Base-by-base conservation (phyloP, 1,284 basidiomycete genomes). In the Tilletia walkeri region DNA sequence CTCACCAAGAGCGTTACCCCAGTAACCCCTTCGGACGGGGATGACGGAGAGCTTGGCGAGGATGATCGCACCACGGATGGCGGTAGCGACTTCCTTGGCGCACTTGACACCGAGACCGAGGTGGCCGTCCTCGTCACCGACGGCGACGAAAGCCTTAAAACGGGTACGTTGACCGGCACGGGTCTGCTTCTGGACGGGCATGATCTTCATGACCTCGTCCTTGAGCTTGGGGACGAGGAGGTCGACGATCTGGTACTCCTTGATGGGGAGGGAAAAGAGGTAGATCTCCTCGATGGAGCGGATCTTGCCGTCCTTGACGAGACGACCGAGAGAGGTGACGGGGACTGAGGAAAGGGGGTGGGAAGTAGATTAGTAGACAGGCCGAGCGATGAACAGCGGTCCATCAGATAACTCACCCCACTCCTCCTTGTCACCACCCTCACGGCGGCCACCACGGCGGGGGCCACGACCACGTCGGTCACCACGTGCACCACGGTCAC, bases 281-380 rank as follows among this genome's bases (percentile, higher is more conserved):
- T 99, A 99, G 87, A 99, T 97, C 86, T 99, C 96, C 86, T 99
- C 96, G 90, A 99, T 96, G 67, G 94, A 97, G 88, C 96, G 97
- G 89, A 99, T 97, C 88, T 99, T 99, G 84, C 95, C 95, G 84
- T 98, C 96, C 88, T 97, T 98, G 70, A 98, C 95, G 82, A 99
- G 90, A 86, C 95, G 95, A 76, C 95, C 95, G 80, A 99, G 92
- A 86, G 98, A 98, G 86, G 95, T 99, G 86, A 99, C 96, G 83
- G 95, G 95, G 77, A 92, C 91, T 53, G 50, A 6, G 20, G 6
- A 7, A 45, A n/a, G n/a, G 6, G 3, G 6, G 41, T 14, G 3
- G 9, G 41, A 45, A 45, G n/a, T 9, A 14, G 41, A 7, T 45
- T 9, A 45, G 41, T 45, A 7, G 24, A 30, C 24, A 30, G 24